Percentiles rank a stretch among this genome's conserved stretches.
Evolutionary conservation across 1,139 yeast genomes (phyloP).

Genomic region (Eremothecium cymbalariae): DNA sequence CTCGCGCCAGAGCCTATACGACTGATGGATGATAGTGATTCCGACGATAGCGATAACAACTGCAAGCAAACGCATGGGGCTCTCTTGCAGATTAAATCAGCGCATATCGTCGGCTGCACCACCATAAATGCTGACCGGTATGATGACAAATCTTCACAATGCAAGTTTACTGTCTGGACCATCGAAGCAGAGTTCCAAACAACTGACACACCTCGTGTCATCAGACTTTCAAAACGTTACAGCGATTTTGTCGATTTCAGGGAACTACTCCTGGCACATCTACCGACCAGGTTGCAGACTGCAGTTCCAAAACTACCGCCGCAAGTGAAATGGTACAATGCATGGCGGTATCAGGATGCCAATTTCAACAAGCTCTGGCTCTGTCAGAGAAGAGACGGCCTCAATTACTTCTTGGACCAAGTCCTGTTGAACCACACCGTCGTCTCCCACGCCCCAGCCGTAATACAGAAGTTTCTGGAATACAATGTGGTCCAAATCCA

Average conservation of each 20-base stretch:
- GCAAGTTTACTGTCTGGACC: slow-evolving; percentile 27
- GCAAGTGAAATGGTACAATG: slow-evolving; percentile 26
- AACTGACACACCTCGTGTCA: slow-evolving; percentile 9
- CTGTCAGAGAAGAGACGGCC: slow-evolving; percentile 25
- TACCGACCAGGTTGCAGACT: slow-evolving; percentile 11
- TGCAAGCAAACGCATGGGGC: not conserved
- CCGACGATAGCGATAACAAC: not conserved
- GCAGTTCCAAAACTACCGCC: slow-evolving; percentile 26
- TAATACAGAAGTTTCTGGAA: slow-evolving; percentile 2
- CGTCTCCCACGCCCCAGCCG: not conserved
- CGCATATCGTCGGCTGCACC: not conserved
- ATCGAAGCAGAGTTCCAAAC: slow-evolving; percentile 20
- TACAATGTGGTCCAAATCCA: too few relatives aligned
- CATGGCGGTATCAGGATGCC: slow-evolving; percentile 24
- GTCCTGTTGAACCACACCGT: slow-evolving; percentile 18
- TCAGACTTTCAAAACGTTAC: slow-evolving; percentile 24
- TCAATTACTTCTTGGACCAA: slow-evolving; percentile 26
- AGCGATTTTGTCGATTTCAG: slow-evolving; percentile 24
- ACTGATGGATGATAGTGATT: slow-evolving; percentile 13
- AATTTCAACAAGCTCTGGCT: slow-evolving; percentile 26
- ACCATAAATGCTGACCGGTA: slow-evolving; percentile 19
- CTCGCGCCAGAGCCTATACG: slow-evolving; percentile 25
- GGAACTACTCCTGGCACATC: slow-evolving; percentile 11
- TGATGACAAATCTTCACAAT: slow-evolving; percentile 20
- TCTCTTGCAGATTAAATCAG: not conserved